Percentiles rank a stretch among this genome's conserved stretches.
Evolutionary conservation across 306 rosid species (phyloP).

Genomic region (Purshia tridentata): DNA sequence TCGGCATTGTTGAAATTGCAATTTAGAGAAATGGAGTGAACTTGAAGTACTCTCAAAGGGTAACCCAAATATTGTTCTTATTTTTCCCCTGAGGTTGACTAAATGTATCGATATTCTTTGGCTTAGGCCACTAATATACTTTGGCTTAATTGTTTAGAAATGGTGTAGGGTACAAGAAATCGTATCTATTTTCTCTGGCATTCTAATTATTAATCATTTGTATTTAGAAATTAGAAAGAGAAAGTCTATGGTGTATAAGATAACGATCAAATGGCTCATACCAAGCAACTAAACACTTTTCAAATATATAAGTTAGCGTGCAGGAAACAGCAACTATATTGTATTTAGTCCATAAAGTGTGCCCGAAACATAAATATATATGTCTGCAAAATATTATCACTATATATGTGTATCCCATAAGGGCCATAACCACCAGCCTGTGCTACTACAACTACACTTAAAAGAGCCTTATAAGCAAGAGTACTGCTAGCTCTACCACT

Average conservation of each 20-base stretch:
- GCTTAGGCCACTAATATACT: background rate
- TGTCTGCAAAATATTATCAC: no score
- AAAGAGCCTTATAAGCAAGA: no score
- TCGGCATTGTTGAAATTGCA: no score
- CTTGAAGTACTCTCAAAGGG: no score
- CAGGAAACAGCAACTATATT: constrained; percentile 35
- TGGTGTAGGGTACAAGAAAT: background rate
- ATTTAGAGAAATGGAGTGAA: no score
- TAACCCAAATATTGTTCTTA: no score
- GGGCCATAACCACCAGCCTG: background rate
- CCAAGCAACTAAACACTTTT: constrained; percentile 7
- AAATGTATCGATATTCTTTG: background rate
- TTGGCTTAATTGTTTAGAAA: background rate
- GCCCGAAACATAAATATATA: background rate
- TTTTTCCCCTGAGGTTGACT: background rate
- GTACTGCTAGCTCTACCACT: background rate
- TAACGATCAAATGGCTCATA: background rate
- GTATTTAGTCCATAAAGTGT: background rate
- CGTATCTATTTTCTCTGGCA: constrained; percentile 7
- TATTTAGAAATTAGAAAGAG: background rate
- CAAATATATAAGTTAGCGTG: constrained; percentile 43
- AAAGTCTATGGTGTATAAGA: background rate
- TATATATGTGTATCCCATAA: background rate
- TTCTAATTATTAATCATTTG: background rate
- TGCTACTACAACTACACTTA: constrained; percentile 1